A percentile compares a stretch with the other conserved stretches of the same genome.
phyloP scores from a whole-genome alignment of 2,329 filamentous ascomycete genomes.

The Fusarium piperis region DNA sequence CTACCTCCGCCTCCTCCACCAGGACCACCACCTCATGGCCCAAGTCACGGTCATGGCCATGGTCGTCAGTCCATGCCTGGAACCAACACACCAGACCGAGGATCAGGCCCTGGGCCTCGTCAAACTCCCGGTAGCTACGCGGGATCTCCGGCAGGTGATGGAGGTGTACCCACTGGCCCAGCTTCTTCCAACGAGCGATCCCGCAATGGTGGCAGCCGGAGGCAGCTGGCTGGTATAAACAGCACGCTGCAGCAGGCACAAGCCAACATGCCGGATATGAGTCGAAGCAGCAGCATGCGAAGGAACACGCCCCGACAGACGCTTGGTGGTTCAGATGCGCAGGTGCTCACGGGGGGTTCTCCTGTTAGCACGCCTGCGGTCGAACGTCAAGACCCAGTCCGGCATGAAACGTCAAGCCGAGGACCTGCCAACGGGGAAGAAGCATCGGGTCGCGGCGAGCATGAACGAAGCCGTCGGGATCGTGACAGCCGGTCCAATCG shows the following conservation, averaged over 20 bases:
- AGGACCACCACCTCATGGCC: slow-evolving; percentile 41
- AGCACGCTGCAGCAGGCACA: slow-evolving; percentile 65
- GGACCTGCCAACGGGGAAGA: slow-evolving; percentile 47
- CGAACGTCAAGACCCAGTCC: slow-evolving; percentile 58
- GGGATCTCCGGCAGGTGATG: slow-evolving; percentile 40
- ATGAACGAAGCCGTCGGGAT: slow-evolving; percentile 57
- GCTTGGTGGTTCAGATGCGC: slow-evolving; percentile 64
- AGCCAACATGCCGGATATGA: slow-evolving; percentile 51
- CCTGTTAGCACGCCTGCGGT: slow-evolving; percentile 59
- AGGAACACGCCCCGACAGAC: slow-evolving; percentile 52
- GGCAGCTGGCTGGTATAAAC: slow-evolving; percentile 69
- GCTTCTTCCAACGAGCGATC: slow-evolving; percentile 50
- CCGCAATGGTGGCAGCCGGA: slow-evolving; percentile 53
- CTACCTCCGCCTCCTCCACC: slow-evolving; percentile 47
- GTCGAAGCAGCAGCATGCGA: slow-evolving; percentile 49
- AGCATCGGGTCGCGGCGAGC: slow-evolving; percentile 44
- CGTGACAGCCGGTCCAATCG: slow-evolving; percentile 52
- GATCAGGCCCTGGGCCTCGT: slow-evolving; percentile 34
- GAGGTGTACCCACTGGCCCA: slow-evolving; percentile 48
- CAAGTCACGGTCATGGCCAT: slow-evolving; percentile 33
- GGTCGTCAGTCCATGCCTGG: slow-evolving; percentile 45
- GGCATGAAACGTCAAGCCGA: slow-evolving; percentile 51
- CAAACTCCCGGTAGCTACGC: slow-evolving; percentile 37
- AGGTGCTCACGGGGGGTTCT: slow-evolving; percentile 65
- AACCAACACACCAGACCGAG: slow-evolving; percentile 46